phyloP scores from a whole-genome alignment of 768 basidiomycete species.

The Tephrocybe sp. region DNA sequence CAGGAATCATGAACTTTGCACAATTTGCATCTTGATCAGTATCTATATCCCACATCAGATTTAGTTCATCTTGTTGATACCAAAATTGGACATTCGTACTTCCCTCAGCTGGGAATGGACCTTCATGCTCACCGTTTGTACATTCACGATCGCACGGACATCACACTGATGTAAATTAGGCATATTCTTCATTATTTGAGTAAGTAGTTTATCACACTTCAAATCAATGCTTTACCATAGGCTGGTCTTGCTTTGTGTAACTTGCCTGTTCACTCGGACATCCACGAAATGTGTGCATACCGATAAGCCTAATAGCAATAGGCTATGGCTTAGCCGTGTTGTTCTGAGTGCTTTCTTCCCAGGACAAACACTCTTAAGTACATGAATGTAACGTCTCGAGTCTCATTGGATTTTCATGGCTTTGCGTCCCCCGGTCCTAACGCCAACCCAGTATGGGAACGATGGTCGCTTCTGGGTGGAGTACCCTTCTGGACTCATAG shows the following conservation, averaged over 20 bases:
- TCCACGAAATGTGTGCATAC: background rate
- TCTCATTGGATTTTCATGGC: conserved; percentile 34
- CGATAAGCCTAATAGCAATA: background rate
- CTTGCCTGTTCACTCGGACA: background rate
- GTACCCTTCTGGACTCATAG: conserved; percentile 61
- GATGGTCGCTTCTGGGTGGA: conserved; percentile 63
- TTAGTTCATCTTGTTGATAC: background rate
- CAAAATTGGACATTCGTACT: conserved; percentile 9
- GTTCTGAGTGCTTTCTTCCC: background rate
- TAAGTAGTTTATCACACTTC: conserved; percentile 10
- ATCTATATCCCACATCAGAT: background rate
- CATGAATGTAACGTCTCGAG: conserved; percentile 36
- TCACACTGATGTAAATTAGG: conserved; percentile 6
- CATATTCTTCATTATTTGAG: conserved; percentile 7
- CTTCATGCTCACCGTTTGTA: conserved; percentile 8
- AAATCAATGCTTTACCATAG: conserved; percentile 8
- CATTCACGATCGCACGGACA: conserved; percentile 10
- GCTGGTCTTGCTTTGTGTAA: background rate
- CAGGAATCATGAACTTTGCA: conserved; percentile 19
- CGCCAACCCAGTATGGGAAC: conserved; percentile 53
- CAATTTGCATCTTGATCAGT: background rate
- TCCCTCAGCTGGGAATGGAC: conserved; percentile 3
- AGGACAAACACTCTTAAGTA: conserved; percentile 15
- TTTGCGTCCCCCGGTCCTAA: conserved; percentile 40
- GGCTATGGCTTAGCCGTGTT: background rate